Percentiles rank a stretch among this genome's conserved stretches.
Evolutionary conservation across 2,329 filamentous ascomycete genomes (phyloP).

Genomic region (Didymella arachidicola): DNA sequence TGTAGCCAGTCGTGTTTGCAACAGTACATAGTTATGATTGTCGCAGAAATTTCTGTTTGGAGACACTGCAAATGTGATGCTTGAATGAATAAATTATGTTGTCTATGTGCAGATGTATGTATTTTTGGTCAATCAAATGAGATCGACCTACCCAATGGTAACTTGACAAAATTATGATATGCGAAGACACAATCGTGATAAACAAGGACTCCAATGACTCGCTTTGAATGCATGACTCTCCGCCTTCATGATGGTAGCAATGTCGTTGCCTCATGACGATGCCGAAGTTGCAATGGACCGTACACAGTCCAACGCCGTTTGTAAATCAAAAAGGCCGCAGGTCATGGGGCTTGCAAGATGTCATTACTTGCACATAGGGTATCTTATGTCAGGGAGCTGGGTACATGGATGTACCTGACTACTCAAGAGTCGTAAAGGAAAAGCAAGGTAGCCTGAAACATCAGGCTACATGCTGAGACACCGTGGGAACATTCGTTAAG

Average conservation of each 20-base stretch:
- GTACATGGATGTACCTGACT: slow-evolving; percentile 6
- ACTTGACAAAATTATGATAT: slow-evolving; percentile 11
- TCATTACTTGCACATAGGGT: slow-evolving; percentile 20
- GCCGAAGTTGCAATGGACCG: slow-evolving; percentile 6
- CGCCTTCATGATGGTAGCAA: slow-evolving; percentile 11
- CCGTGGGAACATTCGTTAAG: slow-evolving; percentile 23
- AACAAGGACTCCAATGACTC: slow-evolving; percentile 10
- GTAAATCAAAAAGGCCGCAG: slow-evolving; percentile 9
- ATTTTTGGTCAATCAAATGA: slow-evolving; percentile 12
- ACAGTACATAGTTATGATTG: background rate
- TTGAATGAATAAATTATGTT: slow-evolving; percentile 9
- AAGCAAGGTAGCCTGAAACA: slow-evolving; percentile 34
- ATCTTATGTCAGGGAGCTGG: slow-evolving; percentile 13
- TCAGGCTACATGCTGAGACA: slow-evolving; percentile 23
- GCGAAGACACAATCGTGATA: slow-evolving; percentile 11
- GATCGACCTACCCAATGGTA: slow-evolving; percentile 17
- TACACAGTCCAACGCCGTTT: slow-evolving; percentile 6
- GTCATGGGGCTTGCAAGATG: slow-evolving; percentile 9
- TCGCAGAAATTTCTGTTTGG: slow-evolving; percentile 6
- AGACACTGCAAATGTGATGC: background rate
- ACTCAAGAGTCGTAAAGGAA: slow-evolving; percentile 10
- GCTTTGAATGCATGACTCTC: slow-evolving; percentile 18
- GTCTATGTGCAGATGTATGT: slow-evolving; percentile 16
- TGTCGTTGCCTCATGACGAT: slow-evolving; percentile 10
- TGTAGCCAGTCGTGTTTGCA: slow-evolving; percentile 2